Base-by-base conservation (phyloP, 306 rosid genomes). In the Fragaria iinumae region DNA sequence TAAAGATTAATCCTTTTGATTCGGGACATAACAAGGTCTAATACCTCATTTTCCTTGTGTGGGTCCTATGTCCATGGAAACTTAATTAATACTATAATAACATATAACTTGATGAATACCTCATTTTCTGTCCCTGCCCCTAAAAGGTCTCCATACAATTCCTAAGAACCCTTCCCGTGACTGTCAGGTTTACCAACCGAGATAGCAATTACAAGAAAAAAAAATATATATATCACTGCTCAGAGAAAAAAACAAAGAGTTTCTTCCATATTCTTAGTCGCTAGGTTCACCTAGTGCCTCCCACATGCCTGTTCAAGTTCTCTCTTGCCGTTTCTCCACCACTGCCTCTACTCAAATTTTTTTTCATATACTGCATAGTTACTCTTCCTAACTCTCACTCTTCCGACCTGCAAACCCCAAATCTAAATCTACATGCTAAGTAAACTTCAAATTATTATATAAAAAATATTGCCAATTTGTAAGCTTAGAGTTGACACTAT, bases 21-120 rank as follows among this genome's bases (percentile, higher is more conserved):
- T 84, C 84, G 84, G 90, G 89, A 84, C 80, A 87, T 79, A 82
- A 62, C 66, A 79, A 76, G 73, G 86, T 68, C 76, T 55, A 73
- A 55, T 44, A 69, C 76, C 78, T 81, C 67, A 73, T 80, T 78
- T 50, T 50, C 21, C 21, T 50, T 14, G 20, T 5, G n/a, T 49
- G 20, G 55, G 4, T 49, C 55, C n/a, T 49, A 49, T 49, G 5
- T 39, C 44, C 6, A 39, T 39, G 44, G 44, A 39, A 39, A 39
- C 2, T 39, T 16, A n/a, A 43, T 43, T 43, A 74, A 69, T 82
- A 75, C 82, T 74, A 62, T 62, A 84, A 68, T 57, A 23, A 23
- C 64, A 21, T 72, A 71, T 64, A 43, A 43, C 47, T 8, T 43
- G 11, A 43, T 43, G 47, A 39, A 43, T 43, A 43, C 47, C 11